phyloP scores from a whole-genome alignment of 164 flowering plant genomes.

The Kalanchoe fedtschenkoi region DNA sequence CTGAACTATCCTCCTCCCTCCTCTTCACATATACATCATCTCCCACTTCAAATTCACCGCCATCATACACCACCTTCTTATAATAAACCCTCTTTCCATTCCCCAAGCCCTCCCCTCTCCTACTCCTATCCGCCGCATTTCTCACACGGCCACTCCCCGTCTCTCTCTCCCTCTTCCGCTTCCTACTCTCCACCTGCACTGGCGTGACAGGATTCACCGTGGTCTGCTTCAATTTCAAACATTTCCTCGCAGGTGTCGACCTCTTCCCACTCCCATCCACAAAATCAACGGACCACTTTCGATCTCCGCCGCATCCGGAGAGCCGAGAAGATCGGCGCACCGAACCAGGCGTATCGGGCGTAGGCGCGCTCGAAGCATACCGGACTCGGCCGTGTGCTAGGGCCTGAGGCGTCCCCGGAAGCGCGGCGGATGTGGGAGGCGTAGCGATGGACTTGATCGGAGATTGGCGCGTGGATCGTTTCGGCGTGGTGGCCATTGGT shows the following conservation, averaged over 20 bases:
- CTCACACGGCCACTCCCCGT: neutral
- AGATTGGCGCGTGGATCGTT: constrained; percentile 9
- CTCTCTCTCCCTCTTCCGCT: constrained; percentile 13
- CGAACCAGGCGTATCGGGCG: neutral
- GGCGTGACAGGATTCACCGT: constrained; percentile 21
- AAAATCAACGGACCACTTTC: neutral
- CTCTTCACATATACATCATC: constrained; percentile 93
- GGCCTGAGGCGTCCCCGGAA: constrained; percentile 20
- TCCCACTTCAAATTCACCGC: constrained; percentile 59
- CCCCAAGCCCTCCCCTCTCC: constrained; percentile 7
- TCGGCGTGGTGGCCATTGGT: constrained; percentile 25
- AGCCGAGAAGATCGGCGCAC: constrained; percentile 27
- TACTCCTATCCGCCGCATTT: constrained; percentile 14
- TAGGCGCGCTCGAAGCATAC: neutral
- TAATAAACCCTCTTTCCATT: constrained; percentile 37
- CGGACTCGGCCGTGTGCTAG: neutral
- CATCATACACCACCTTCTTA: constrained; percentile 68
- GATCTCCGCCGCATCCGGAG: neutral
- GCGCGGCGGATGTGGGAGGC: constrained; percentile 3
- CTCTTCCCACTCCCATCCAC: constrained; percentile 1
- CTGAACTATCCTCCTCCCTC: constrained; percentile 69
- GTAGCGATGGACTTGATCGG: constrained; percentile 8
- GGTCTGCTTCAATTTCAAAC: neutral
- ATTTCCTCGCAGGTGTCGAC: neutral
- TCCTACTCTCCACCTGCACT: constrained; percentile 15